These are phyloP conservation scores for Pseudogymnoascus sp. DNA, from an alignment of 2,329 filamentous ascomycete genomes.

Conservation along the genomic window DNA sequence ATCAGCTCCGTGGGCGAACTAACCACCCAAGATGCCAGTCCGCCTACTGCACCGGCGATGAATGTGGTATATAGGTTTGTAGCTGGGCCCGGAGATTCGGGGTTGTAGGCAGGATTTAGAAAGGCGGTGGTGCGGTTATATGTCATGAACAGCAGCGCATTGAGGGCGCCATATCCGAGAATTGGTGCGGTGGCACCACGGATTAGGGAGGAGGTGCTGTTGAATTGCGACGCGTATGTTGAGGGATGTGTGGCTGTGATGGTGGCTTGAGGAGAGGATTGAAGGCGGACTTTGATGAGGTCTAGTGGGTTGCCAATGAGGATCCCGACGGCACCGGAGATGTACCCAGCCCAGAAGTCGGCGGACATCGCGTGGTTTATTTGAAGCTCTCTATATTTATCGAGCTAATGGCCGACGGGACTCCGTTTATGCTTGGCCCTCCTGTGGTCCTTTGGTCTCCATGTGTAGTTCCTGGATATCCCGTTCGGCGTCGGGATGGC, in stretches of 20 bases:
- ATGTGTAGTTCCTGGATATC: not conserved
- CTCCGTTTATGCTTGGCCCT: not conserved
- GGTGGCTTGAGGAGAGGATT: constrained; percentile 34
- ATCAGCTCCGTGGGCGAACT: constrained; percentile 84
- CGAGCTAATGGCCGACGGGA: not conserved
- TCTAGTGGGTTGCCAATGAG: constrained; percentile 83
- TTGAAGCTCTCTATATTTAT: not conserved
- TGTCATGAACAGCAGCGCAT: constrained; percentile 79
- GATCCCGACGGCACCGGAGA: constrained; percentile 78
- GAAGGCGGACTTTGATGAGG: constrained; percentile 69
- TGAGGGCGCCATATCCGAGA: constrained; percentile 81
- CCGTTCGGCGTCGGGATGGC: not conserved
- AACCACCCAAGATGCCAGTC: constrained; percentile 76
- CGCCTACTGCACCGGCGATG: constrained; percentile 70
- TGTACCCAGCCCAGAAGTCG: constrained; percentile 90
- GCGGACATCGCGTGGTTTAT: constrained; percentile 30
- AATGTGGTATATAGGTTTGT: constrained; percentile 59
- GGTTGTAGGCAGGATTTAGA: constrained; percentile 37
- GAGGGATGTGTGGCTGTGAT: constrained; percentile 15
- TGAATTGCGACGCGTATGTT: constrained; percentile 28
- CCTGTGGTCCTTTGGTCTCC: not conserved
- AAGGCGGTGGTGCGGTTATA: constrained; percentile 75
- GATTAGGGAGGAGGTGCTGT: constrained; percentile 34
- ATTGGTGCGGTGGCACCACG: constrained; percentile 75
- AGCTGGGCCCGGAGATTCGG: constrained; percentile 24